Evolutionary conservation across 441 rosid genomes (phyloP).

Genomic region (Mallotus repandus): DNA sequence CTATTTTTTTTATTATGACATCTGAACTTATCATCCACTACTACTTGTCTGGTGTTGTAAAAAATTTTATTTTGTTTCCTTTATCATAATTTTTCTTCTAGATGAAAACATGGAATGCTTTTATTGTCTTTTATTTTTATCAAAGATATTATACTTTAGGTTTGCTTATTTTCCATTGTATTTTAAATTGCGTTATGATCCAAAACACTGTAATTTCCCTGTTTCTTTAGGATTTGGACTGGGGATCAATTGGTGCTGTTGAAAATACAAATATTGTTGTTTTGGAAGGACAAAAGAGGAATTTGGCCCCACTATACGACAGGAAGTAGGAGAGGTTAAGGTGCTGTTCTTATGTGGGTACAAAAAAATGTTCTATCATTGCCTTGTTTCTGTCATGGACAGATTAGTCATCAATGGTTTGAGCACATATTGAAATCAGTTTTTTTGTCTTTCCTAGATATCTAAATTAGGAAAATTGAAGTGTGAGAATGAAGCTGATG

Average conservation of each 20-base stretch:
- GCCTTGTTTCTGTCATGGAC: conserved; percentile 3
- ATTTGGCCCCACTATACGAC: conserved; percentile 86
- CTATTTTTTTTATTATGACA: too few species aligned
- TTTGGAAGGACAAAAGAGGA: conserved; percentile 91
- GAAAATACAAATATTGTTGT: conserved; percentile 92
- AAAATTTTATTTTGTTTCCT: too few species aligned
- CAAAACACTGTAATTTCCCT: conserved; percentile 25
- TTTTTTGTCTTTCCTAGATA: conserved; percentile 47
- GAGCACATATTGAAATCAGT: conserved; percentile 15
- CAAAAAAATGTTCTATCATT: conserved; percentile 13
- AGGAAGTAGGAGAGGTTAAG: conserved; percentile 98
- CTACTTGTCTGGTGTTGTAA: too few species aligned
- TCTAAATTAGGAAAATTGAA: conserved; percentile 93
- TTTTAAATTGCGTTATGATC: conserved; percentile 23
- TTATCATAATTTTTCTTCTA: too few species aligned
- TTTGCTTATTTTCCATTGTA: too few species aligned
- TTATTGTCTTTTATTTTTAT: too few species aligned
- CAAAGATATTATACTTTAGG: too few species aligned
- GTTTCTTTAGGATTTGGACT: conserved; percentile 79
- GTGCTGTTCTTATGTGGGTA: conserved; percentile 39
- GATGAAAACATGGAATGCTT: too few species aligned
- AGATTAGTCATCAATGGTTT: conserved; percentile 15
- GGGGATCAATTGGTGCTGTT: conserved; percentile 97
- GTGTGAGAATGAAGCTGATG: conserved; percentile 89
- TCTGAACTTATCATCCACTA: too few species aligned